Base-by-base conservation (phyloP, 1,139 yeast species). In the Casaregolazyma suthepensis region DNA sequence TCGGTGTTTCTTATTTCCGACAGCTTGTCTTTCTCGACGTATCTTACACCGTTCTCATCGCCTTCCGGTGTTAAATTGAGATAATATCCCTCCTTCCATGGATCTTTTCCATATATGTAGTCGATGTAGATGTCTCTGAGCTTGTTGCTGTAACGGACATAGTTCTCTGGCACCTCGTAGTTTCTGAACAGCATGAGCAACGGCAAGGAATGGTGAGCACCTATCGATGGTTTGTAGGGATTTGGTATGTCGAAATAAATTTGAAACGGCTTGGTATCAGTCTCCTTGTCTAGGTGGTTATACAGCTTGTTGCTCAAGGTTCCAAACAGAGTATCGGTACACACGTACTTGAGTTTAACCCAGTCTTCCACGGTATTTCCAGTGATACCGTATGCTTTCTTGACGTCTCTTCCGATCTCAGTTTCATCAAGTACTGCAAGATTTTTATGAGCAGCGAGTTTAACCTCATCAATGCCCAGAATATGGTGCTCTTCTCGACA, bases 161-260 rank as follows among this genome's bases (percentile, higher is more conserved):
- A 47, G 12, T 47, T 22, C 3, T 20, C 23, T 10, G 20, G n/a
- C 45, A 47, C 22, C 20, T 29, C 29, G 12, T 47, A 47, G 22
- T 47, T 47, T 20, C 50, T 15, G 37, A 47, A 47, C n/a, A 47
- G 44, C 44, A 47, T 38, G 15, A 47, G 38, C 12, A 47, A 15
- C 6, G 50, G 50, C 20, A 47, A 5, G 10, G 50, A 47, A 23
- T 47, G 50, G 23, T 47, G 50, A 37, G 50, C 50, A 3, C 40
- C 40, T n/a, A 20, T 29, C 19, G 38, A 29, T 1, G 43, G 12
- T 1, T 22, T 31, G 23, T 47, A 47, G 20, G 50, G 50, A 19
- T 40, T 47, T 2, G 20, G 45, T 20, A 38, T 38, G 17, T 47
- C 50, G 18, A 22, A 47, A 29, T 38, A 26, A 20, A 47, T 38